A percentile compares a stretch with the other conserved stretches of the same genome.
These are phyloP conservation scores for Vinca minor DNA, from an alignment of 257 asterid species.

Conservation along the genomic window DNA sequence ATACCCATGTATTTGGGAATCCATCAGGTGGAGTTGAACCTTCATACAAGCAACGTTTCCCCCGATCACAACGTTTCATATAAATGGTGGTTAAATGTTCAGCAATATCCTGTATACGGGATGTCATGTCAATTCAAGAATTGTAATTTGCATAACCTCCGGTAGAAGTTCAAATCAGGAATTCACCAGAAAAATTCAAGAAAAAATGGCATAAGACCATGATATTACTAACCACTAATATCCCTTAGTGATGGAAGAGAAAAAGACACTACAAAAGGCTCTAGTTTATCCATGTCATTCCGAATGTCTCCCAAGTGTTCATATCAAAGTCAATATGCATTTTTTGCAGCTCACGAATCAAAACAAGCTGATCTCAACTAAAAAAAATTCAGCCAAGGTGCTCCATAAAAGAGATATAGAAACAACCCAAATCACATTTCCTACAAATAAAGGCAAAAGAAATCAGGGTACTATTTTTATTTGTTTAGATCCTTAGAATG, in stretches of 20 bases:
- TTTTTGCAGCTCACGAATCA: conserved; percentile 1
- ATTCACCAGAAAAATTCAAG: too few relatives aligned
- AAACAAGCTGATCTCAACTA: neutral
- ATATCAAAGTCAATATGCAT: neutral
- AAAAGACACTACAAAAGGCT: too few relatives aligned
- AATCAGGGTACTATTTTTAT: too few relatives aligned
- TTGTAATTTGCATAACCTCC: too few relatives aligned
- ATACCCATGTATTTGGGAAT: conserved; percentile 56
- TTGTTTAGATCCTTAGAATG: too few relatives aligned
- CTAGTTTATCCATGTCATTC: neutral
- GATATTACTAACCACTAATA: neutral
- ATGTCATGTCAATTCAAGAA: conserved; percentile 5
- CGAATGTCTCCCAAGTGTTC: neutral
- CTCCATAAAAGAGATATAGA: neutral
- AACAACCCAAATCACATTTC: neutral
- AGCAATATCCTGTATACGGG: conserved; percentile 67
- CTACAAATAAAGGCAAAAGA: neutral
- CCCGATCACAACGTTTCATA: conserved; percentile 81
- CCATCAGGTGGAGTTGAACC: conserved; percentile 87
- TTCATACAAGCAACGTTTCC: conserved; percentile 87
- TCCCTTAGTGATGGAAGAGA: neutral
- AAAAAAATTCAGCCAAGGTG: too few relatives aligned
- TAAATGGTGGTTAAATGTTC: conserved; percentile 88
- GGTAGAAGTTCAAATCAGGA: too few relatives aligned
- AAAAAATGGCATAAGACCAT: too few relatives aligned